phyloP scores from a whole-genome alignment of 139 green algal genomes.

The Pleodorina starrii region DNA sequence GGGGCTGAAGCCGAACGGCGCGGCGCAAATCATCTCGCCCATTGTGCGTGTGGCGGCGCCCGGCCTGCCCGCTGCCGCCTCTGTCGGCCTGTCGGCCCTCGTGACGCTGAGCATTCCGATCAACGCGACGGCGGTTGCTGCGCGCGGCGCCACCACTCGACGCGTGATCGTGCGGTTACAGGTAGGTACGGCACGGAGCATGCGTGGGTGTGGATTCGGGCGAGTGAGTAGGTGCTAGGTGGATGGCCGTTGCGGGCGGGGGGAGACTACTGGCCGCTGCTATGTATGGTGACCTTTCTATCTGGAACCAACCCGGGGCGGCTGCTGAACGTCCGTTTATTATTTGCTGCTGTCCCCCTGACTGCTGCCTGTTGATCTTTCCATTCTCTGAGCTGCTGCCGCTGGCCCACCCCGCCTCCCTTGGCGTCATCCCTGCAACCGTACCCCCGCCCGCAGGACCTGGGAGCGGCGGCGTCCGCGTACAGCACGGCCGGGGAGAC shows the following conservation, averaged over 20 bases:
- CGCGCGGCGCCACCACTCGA: not conserved
- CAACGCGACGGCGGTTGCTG: not conserved
- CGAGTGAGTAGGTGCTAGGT: not conserved
- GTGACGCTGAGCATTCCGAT: not conserved
- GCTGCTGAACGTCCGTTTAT: not conserved
- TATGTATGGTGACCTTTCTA: not conserved
- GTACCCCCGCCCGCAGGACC: too few relatives aligned
- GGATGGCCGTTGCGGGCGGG: too few relatives aligned
- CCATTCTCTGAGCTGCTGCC: too few relatives aligned
- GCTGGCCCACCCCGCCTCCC: too few relatives aligned
- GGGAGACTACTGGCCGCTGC: too few relatives aligned
- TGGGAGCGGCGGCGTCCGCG: not conserved
- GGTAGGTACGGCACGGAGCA: too few relatives aligned
- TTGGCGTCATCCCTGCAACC: too few relatives aligned
- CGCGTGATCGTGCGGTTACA: conserved; percentile 14
- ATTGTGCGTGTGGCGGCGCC: conserved; percentile 9
- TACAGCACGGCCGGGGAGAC: not conserved
- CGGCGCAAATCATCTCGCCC: not conserved
- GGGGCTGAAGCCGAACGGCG: not conserved
- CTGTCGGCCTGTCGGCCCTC: not conserved
- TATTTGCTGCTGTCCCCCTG: not conserved
- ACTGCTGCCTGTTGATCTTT: not conserved
- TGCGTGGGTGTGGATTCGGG: not conserved
- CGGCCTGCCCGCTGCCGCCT: not conserved
- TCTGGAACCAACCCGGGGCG: not conserved